phyloP scores from a whole-genome alignment of 2,329 filamentous ascomycete genomes.

The Colletotrichum euphorbiae region DNA sequence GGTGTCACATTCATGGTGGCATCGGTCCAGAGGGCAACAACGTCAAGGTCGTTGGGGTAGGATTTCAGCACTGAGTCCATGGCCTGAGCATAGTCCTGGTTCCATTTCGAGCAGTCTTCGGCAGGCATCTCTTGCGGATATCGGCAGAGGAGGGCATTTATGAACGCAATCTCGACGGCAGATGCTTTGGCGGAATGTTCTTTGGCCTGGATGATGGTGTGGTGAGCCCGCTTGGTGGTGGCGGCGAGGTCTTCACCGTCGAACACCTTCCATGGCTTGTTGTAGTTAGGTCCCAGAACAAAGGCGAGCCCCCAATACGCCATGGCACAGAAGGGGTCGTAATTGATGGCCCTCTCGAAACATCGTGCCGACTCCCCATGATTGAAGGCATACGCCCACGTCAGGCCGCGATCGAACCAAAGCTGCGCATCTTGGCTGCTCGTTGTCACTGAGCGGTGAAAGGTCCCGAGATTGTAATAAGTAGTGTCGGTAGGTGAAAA shows the following conservation, averaged over 20 bases:
- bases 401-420: constrained; percentile 80
- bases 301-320: constrained; percentile 79
- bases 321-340: constrained; percentile 68
- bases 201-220: constrained; percentile 59
- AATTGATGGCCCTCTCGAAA: constrained; percentile 68
- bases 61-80: constrained; percentile 53
- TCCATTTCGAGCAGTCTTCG: constrained; percentile 65
- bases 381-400: constrained; percentile 82
- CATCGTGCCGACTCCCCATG: constrained; percentile 76
- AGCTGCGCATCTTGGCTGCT: constrained; percentile 62
- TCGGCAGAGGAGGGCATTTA: constrained; percentile 70
- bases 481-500: constrained; percentile 36
- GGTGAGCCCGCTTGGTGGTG: constrained; percentile 61
- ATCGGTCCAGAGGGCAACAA: constrained; percentile 53
- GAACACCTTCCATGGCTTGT: constrained; percentile 82
- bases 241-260: constrained; percentile 68
- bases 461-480: constrained; percentile 74
- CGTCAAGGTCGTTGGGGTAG: constrained; percentile 55
- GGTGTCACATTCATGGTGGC: constrained; percentile 62
- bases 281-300: constrained; percentile 78
- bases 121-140: constrained; percentile 66
- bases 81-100: constrained; percentile 63
- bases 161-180: constrained; percentile 70
- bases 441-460: constrained; percentile 67
- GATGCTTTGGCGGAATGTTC: constrained; percentile 50